Conservation (phyloP, 352 stramenopile species). For the Phytopythium sindhum region DNA sequence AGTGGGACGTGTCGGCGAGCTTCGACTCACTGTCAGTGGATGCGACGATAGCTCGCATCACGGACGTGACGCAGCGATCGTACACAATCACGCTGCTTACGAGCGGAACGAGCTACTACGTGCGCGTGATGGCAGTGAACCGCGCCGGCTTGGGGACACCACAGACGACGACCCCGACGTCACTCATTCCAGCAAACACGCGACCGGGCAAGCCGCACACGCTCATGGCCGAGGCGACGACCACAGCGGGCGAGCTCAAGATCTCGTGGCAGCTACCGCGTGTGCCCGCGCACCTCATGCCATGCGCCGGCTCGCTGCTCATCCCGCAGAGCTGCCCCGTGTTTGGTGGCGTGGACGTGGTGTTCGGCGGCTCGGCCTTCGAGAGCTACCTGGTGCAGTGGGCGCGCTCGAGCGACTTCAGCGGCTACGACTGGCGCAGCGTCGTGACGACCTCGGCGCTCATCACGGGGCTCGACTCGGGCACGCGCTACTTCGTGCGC, state of each 20-base stretch:
- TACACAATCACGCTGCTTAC: conserved; percentile 85
- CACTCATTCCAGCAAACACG: conserved; percentile 48
- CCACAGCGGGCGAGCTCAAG: conserved; percentile 30
- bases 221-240: conserved; percentile 30
- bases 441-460: conserved; percentile 58
- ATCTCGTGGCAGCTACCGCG: conserved; percentile 64
- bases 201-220: conserved; percentile 67
- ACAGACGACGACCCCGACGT: conserved; percentile 49
- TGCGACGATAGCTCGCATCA: conserved; percentile 56
- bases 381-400: conserved; percentile 94
- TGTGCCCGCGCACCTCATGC: conserved; percentile 62
- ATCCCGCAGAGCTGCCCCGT: conserved; percentile 52
- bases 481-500: conserved; percentile 76
- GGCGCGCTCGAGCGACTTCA: conserved; percentile 62
- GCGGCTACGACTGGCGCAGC: conserved; percentile 63
- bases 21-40: conserved; percentile 84
- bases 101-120: conserved; percentile 82
- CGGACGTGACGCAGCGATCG: conserved; percentile 51
- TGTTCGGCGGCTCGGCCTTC: conserved; percentile 87
- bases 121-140: conserved; percentile 86
- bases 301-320: conserved; percentile 58
- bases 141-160: conserved; percentile 43
- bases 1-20: conserved; percentile 88
- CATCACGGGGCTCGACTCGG: conserved; percentile 60
- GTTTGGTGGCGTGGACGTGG: conserved; percentile 79